Evolutionary conservation across 805 yeast genomes (phyloP).

Genomic region (Brettanomyces anomalus): DNA sequence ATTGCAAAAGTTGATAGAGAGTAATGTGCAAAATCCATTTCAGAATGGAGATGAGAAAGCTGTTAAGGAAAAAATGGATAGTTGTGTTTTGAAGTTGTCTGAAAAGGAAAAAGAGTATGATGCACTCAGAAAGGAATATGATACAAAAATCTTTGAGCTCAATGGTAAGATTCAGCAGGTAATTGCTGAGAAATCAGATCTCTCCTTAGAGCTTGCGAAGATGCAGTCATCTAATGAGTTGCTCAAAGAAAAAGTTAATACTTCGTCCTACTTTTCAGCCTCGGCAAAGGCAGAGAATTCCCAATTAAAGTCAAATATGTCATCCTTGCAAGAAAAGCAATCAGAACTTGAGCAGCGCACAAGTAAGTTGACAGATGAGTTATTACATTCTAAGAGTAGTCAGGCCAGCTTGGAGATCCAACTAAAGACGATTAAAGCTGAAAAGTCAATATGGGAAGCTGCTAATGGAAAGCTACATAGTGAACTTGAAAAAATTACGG

Average conservation of each 20-base stretch:
- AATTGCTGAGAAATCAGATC: conserved; percentile 33
- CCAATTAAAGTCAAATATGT: conserved; percentile 32
- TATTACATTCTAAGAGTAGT: conserved; percentile 41
- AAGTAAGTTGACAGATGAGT: conserved; percentile 42
- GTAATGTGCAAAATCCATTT: conserved; percentile 7
- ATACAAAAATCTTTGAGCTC: conserved; percentile 37
- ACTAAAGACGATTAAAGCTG: conserved; percentile 42
- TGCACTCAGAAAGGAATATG: conserved; percentile 31
- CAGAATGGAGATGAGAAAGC: conserved; percentile 11
- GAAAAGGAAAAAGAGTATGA: conserved; percentile 31
- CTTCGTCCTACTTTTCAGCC: conserved; percentile 31
- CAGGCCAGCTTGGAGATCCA: conserved; percentile 37
- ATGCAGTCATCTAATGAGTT: conserved; percentile 47
- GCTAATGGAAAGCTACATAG: conserved; percentile 40
- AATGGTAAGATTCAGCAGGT: conserved; percentile 35
- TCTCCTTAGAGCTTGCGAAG: conserved; percentile 42
- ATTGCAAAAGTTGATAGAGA: conserved; percentile 32
- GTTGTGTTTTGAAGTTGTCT: conserved; percentile 23
- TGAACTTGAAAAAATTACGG: conserved; percentile 43
- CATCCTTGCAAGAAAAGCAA: conserved; percentile 32
- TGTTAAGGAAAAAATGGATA: conserved; percentile 17
- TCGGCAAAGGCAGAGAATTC: conserved; percentile 35
- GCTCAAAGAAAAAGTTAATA: conserved; percentile 40
- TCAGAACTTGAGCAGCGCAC: conserved; percentile 40
- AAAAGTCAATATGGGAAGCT: conserved; percentile 40